A percentile compares a stretch with the other conserved stretches of the same genome.
Conservation (phyloP, 2,329 filamentous ascomycete species). For the Aspergillus sp. region DNA sequence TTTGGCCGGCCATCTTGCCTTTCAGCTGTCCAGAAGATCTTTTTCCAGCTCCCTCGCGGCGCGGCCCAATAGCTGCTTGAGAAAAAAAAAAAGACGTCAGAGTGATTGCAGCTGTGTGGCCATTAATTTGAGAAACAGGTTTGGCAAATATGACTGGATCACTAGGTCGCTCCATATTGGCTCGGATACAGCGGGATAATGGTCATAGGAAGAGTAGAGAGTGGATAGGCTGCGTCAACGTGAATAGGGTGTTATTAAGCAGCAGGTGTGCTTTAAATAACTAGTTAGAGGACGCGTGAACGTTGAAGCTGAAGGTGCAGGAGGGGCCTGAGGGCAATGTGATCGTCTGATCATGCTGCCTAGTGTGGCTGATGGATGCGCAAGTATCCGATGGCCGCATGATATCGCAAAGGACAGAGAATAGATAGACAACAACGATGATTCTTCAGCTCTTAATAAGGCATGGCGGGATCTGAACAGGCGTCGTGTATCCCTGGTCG, state of each 20-base stretch:
- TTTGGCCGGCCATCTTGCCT: too few relatives aligned
- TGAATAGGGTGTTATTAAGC: not conserved
- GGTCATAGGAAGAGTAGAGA: too few relatives aligned
- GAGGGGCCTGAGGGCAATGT: constrained; percentile 4
- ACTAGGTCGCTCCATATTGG: too few relatives aligned
- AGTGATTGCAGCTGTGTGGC: too few relatives aligned
- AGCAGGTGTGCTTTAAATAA: not conserved
- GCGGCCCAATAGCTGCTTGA: too few relatives aligned
- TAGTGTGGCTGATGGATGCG: constrained; percentile 10
- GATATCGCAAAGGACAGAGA: not conserved
- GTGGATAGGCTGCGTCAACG: not conserved
- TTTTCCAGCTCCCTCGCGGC: too few relatives aligned
- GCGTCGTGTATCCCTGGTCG: not conserved
- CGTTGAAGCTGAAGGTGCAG: not conserved
- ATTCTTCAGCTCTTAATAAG: not conserved
- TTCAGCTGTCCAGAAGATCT: too few relatives aligned
- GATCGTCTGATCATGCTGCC: constrained; percentile 8
- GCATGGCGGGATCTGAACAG: not conserved
- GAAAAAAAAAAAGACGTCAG: too few relatives aligned
- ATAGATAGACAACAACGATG: not conserved
- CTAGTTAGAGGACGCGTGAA: not conserved
- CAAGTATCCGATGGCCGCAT: not conserved
- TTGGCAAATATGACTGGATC: not conserved
- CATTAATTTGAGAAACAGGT: too few relatives aligned
- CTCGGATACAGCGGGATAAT: too few relatives aligned